Evolutionary conservation across 352 stramenopile species (phyloP).

Genomic region (Globisporangium canariense): DNA sequence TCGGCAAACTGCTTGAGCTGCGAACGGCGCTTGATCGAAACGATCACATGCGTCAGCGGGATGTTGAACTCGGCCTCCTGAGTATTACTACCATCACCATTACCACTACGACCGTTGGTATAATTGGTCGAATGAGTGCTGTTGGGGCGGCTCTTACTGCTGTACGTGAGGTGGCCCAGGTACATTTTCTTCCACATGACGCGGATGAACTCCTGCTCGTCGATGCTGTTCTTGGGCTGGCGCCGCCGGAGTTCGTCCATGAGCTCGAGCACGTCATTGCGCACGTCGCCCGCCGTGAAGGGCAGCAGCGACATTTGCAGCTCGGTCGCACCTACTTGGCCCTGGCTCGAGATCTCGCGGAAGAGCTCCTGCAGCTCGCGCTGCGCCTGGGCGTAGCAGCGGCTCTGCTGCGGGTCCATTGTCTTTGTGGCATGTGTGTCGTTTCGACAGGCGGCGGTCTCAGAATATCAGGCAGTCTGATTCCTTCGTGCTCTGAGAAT

Average conservation of each 20-base stretch:
- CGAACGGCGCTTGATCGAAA: slow-evolving; percentile 61
- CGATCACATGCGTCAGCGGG: slow-evolving; percentile 61
- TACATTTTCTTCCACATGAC: slow-evolving; percentile 72
- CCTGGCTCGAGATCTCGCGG: slow-evolving; percentile 46
- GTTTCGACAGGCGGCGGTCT: slow-evolving; percentile 15
- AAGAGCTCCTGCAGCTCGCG: slow-evolving; percentile 58
- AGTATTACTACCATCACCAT: not conserved
- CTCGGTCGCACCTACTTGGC: slow-evolving; percentile 37
- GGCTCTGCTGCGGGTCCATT: slow-evolving; percentile 51
- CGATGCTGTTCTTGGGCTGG: slow-evolving; percentile 29
- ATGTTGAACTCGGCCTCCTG: slow-evolving; percentile 39
- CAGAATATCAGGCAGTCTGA: slow-evolving; percentile 8
- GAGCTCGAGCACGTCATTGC: slow-evolving; percentile 47
- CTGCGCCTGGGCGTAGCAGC: slow-evolving; percentile 44
- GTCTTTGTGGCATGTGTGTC: slow-evolving; percentile 9
- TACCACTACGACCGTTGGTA: not conserved
- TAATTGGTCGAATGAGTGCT: not conserved
- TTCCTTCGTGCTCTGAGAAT: not conserved
- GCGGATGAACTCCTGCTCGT: slow-evolving; percentile 62
- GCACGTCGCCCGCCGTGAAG: slow-evolving; percentile 57
- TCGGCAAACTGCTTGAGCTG: slow-evolving; percentile 67
- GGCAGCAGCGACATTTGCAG: slow-evolving; percentile 47
- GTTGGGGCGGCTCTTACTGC: slow-evolving; percentile 15
- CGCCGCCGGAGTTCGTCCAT: slow-evolving; percentile 45
- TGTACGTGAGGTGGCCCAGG: slow-evolving; percentile 37